Conservation (phyloP, 1,284 basidiomycete species). For the Fistulinella cinereoalba region DNA sequence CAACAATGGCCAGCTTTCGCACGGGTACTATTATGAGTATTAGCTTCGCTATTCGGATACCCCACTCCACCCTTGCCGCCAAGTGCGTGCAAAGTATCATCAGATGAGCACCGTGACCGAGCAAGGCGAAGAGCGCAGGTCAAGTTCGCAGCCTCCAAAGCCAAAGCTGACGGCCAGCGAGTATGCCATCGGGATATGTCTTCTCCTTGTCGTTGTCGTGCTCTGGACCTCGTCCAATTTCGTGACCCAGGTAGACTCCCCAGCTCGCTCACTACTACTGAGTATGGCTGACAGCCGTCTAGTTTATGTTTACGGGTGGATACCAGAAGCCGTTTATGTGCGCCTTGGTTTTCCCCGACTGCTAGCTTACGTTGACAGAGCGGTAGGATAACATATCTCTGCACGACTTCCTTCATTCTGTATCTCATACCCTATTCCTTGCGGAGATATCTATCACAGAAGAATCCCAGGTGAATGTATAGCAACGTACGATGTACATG, state of each 20-base stretch:
- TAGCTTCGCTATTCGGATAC: not conserved
- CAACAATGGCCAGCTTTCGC: no score
- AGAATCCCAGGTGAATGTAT: constrained; percentile 11
- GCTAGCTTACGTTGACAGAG: constrained; percentile 4
- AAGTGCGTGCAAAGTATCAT: no score
- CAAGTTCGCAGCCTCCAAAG: constrained; percentile 7
- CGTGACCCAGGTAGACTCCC: constrained; percentile 62
- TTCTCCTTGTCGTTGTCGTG: constrained; percentile 77
- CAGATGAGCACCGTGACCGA: constrained; percentile 22
- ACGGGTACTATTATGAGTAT: not conserved
- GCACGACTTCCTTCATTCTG: constrained; percentile 84
- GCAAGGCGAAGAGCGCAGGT: constrained; percentile 11
- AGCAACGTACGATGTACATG: not conserved
- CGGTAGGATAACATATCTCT: constrained; percentile 78
- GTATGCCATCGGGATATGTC: constrained; percentile 67
- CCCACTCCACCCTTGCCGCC: no score
- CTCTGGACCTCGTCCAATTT: constrained; percentile 84
- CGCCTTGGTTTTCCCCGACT: constrained; percentile 25
- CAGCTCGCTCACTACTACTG: constrained; percentile 1
- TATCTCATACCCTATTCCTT: constrained; percentile 79
- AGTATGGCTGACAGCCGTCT: constrained; percentile 7
- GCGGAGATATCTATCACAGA: constrained; percentile 35
- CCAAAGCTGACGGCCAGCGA: constrained; percentile 37
- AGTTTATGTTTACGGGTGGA: constrained; percentile 67
- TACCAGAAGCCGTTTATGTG: constrained; percentile 82